Evolutionary conservation across 1,284 basidiomycete genomes (phyloP), one percentile per base, ranked within the genome.

Genomic region (Irpex rosettiformis): DNA sequence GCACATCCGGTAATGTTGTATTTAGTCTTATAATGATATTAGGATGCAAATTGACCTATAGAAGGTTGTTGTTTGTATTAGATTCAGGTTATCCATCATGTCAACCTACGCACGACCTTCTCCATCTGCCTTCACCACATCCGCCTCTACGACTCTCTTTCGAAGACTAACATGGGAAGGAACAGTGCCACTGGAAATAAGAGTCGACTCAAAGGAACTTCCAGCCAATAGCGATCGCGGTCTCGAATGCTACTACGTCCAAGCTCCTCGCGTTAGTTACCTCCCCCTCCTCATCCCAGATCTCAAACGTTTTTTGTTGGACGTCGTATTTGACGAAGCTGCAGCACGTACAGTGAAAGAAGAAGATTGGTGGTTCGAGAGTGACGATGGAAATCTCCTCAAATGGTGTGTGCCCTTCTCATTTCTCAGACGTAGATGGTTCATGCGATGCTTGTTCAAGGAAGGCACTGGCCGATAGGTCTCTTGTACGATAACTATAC

Each of bases 301-400:
- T 68, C 85, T 97, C 64, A 83, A 88, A 59, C 82, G 87, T 62
- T 93, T 94, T 72, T 81, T 97, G 60, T 87, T 92, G 75, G 91
- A 95, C 63, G 85, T 96, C 52, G 91, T 93, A 4, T 88, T 97
- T 66, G 93, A 96, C 68, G 91, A 94, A 65, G 79, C 83, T 30
- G 86, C 88, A 22, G 83, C 85, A 3, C 84, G 83, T 58, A 66
- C 79, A 10, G 73, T 93, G 60, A 90, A 89, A 69, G 91, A 94
- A 65, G 88, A 91, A 60, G 89, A 94, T 52, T 93, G 95, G 89
- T 97, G 95, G 95, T 96, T 98, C 71, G 93, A 96, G 72, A 86
- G 85, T 61, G 88, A 87, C 63, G 86, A 84, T 60, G 88, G 85
- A 52, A 82, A 77, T 27, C 73, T 86, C 63, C 81, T 91, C 69